Conservation (phyloP, 805 yeast species). For the Candida sonorensis region DNA sequence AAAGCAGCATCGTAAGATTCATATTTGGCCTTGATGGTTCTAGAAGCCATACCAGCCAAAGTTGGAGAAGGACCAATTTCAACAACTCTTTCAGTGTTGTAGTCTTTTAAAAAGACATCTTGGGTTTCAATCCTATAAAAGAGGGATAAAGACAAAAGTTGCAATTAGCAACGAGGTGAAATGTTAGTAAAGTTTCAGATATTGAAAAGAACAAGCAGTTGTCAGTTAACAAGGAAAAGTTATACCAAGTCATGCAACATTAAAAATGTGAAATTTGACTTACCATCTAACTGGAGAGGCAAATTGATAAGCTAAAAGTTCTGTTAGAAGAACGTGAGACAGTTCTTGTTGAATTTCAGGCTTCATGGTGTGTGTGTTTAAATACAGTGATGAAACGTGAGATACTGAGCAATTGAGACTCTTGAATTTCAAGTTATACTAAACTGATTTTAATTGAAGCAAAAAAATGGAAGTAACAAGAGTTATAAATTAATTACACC, state of each 20-base stretch:
- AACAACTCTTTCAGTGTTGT: slow-evolving; percentile 94
- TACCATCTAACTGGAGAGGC: slow-evolving; percentile 99
- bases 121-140: slow-evolving; percentile 83
- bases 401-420: too few species aligned
- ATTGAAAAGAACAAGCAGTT: too few species aligned
- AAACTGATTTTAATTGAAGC: too few species aligned
- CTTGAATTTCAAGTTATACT: too few species aligned
- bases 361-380: slow-evolving; percentile 40
- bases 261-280: slow-evolving; percentile 7
- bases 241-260: too few species aligned
- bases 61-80: slow-evolving; percentile 99
- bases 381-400: too few species aligned
- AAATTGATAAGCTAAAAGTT: slow-evolving; percentile 95
- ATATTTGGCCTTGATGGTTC: slow-evolving; percentile 91
- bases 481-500: too few species aligned
- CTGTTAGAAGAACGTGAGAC: slow-evolving; percentile 90
- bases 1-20: slow-evolving; percentile 98
- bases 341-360: slow-evolving; percentile 98
- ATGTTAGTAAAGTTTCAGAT: too few species aligned
- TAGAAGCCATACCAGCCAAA: slow-evolving; percentile 95
- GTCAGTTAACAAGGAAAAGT: too few species aligned
- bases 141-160: background rate
- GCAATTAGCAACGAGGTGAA: background rate
- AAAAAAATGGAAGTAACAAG: too few species aligned
- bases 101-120: slow-evolving; percentile 90